These are phyloP conservation scores for Dioscorea cayenensis DNA, from an alignment of 116 monocot species.

Conservation along the genomic window DNA sequence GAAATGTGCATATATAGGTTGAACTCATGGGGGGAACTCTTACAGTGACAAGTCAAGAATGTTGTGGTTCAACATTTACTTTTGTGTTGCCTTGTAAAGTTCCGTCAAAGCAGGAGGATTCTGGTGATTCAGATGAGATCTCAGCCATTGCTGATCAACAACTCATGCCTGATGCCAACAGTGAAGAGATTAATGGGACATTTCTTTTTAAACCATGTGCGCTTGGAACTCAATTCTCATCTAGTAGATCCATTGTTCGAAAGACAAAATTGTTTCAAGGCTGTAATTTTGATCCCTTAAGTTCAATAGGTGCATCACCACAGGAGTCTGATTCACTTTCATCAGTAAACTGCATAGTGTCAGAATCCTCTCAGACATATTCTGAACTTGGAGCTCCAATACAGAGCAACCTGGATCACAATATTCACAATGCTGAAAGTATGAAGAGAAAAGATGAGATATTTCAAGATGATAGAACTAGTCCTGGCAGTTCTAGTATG, in stretches of 20 bases:
- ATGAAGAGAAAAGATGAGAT: conserved; percentile 14
- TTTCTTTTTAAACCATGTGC: conserved; percentile 47
- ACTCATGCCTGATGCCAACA: conserved; percentile 5
- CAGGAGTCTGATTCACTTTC: conserved; percentile 16
- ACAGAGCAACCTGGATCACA: not conserved
- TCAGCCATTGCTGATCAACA: conserved; percentile 21
- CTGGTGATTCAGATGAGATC: conserved; percentile 46
- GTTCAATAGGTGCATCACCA: conserved; percentile 5
- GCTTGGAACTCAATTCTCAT: conserved; percentile 12
- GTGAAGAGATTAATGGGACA: conserved; percentile 28
- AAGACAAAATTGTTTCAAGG: conserved; percentile 12
- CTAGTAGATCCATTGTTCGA: conserved; percentile 14
- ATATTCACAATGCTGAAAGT: conserved; percentile 4
- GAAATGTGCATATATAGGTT: conserved; percentile 30
- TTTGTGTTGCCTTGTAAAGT: conserved; percentile 62
- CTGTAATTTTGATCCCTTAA: conserved; percentile 3
- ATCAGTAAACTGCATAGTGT: conserved; percentile 6
- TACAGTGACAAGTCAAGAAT: conserved; percentile 54
- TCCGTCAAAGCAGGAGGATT: conserved; percentile 24
- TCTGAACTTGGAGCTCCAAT: conserved; percentile 8
- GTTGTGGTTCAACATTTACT: conserved; percentile 61
- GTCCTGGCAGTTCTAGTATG: not conserved
- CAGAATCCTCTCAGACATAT: not conserved
- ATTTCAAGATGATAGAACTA: conserved; percentile 4
- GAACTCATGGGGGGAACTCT: conserved; percentile 73